A percentile compares a stretch with the other conserved stretches of the same genome.
Conservation (phyloP, 768 basidiomycete species). For the Mycena maculata region DNA sequence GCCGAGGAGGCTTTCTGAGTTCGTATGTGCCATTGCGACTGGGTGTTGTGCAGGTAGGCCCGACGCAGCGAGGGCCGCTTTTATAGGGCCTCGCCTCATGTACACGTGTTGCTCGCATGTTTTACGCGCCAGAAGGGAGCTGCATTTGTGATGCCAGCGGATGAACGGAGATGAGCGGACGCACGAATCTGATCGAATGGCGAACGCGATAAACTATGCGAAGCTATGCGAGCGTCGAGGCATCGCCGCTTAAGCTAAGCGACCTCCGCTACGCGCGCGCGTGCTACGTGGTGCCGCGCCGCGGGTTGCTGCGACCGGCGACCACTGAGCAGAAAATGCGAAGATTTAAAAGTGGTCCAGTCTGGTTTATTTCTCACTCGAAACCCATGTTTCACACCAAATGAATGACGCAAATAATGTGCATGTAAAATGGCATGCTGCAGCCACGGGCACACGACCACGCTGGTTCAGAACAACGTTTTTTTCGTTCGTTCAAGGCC, state of each 20-base stretch:
- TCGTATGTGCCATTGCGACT: conserved; percentile 17
- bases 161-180: background rate
- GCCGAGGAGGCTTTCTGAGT: conserved; percentile 28
- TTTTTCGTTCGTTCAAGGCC: no score
- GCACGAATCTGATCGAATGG: background rate
- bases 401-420: background rate
- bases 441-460: no score
- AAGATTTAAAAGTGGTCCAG: no score
- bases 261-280: background rate
- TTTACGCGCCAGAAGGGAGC: conserved; percentile 33
- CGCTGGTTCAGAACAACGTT: no score
- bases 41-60: conserved; percentile 31
- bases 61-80: conserved; percentile 29
- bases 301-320: no score
- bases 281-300: background rate
- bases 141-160: conserved; percentile 25
- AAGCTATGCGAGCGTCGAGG: conserved; percentile 33
- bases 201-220: conserved; percentile 18
- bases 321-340: no score
- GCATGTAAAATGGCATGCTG: background rate
- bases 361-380: no score
- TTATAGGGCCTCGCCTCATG: conserved; percentile 26
- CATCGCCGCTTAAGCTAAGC: conserved; percentile 1
- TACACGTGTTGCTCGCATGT: conserved; percentile 53
- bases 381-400: background rate